Percentiles rank a stretch among this genome's conserved stretches.
Conservation (phyloP, 1,284 basidiomycete species). For the Sanghuangporus baumii region DNA sequence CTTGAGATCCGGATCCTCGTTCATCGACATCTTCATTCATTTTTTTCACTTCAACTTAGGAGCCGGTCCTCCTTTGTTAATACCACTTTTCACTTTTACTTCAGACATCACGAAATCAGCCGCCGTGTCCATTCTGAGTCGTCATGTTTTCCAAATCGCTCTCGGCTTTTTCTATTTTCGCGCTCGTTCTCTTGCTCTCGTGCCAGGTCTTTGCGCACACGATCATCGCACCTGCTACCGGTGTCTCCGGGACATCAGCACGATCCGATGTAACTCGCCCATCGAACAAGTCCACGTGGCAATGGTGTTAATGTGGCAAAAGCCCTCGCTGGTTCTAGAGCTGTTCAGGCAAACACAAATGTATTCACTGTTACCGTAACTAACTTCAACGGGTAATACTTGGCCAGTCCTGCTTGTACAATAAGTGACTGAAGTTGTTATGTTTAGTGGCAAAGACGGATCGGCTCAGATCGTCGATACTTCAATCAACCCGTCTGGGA, state of each 20-base stretch:
- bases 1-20: conserved; percentile 3
- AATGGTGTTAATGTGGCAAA: conserved; percentile 35
- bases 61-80: conserved; percentile 10
- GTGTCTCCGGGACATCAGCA: conserved; percentile 34
- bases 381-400: conserved; percentile 44
- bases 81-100: not conserved
- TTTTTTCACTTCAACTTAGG: not conserved
- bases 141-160: conserved; percentile 7
- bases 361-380: conserved; percentile 38
- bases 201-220: conserved; percentile 41
- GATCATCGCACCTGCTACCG: conserved; percentile 40
- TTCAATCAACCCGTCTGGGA: conserved; percentile 33
- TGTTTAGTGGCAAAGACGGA: conserved; percentile 38
- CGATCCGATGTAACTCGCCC: conserved; percentile 44
- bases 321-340: conserved; percentile 36
- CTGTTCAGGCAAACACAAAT: conserved; percentile 38
- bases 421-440: not conserved
- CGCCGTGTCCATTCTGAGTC: not conserved
- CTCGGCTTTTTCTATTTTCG: conserved; percentile 3
- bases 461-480: conserved; percentile 40
- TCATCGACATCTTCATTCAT: not conserved
- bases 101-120: not conserved
- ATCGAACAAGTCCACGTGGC: conserved; percentile 38
- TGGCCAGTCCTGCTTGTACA: not conserved
- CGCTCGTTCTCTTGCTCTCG: conserved; percentile 26